Conservation (phyloP, 1,284 basidiomycete species). For the Trichosporon ovoides region DNA sequence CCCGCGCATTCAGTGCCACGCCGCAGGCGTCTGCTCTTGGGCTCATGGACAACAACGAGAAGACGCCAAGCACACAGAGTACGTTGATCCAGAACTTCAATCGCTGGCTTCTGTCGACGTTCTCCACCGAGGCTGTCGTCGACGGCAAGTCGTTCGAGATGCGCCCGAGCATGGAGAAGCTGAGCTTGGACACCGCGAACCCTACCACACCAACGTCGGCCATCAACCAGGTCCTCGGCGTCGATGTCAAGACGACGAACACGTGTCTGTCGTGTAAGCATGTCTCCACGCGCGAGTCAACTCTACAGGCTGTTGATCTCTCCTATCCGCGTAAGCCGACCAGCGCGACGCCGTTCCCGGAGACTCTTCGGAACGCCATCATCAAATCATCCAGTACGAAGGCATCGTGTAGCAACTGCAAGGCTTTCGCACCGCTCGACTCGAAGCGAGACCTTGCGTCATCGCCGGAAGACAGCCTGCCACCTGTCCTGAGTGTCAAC, state of each 20-base stretch:
- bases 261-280: constrained; percentile 71
- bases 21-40: constrained; percentile 78
- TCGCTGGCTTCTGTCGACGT: constrained; percentile 68
- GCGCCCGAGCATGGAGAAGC: constrained; percentile 11
- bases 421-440: constrained; percentile 66
- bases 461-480: constrained; percentile 55
- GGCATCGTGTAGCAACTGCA: constrained; percentile 78
- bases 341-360: constrained; percentile 54
- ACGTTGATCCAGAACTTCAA: constrained; percentile 92
- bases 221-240: constrained; percentile 73
- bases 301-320: constrained; percentile 79
- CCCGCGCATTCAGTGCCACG: constrained; percentile 76
- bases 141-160: constrained; percentile 33
- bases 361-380: constrained; percentile 70
- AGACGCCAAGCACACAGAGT: constrained; percentile 66
- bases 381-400: constrained; percentile 77
- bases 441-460: constrained; percentile 65
- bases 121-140: constrained; percentile 37
- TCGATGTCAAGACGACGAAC: constrained; percentile 67
- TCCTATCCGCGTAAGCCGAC: constrained; percentile 54
- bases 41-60: constrained; percentile 80
- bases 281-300: constrained; percentile 64
- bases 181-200: constrained; percentile 10
- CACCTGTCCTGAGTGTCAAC: constrained; percentile 83
- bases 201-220: constrained; percentile 51